These are phyloP conservation scores for Eucalyptus viminalis DNA, from an alignment of 345 rosid genomes.

Conservation along the genomic window DNA sequence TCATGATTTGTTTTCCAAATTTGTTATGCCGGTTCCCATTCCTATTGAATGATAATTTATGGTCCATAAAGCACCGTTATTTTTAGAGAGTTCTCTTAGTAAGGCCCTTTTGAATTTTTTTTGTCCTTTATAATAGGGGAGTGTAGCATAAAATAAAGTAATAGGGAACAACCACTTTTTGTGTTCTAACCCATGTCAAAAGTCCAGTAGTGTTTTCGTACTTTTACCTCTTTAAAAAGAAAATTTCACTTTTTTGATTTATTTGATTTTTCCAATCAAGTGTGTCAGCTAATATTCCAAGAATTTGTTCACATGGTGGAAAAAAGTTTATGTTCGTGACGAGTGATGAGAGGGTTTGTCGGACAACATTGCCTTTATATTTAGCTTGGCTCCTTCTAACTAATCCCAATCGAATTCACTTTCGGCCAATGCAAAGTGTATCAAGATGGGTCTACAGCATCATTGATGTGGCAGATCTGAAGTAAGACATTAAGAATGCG, in stretches of 20 bases:
- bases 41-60: too few relatives aligned
- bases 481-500: too few relatives aligned
- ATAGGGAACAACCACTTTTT: neutral
- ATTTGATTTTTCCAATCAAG: neutral
- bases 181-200: neutral
- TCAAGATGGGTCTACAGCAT: neutral
- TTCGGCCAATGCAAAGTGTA: neutral
- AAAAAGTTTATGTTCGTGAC: neutral
- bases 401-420: neutral
- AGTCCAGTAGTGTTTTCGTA: neutral
- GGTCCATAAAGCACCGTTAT: too few relatives aligned
- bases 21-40: too few relatives aligned
- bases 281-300: neutral
- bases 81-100: too few relatives aligned
- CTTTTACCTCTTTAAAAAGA: neutral
- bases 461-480: neutral
- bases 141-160: neutral
- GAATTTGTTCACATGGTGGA: neutral
- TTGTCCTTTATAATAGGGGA: neutral
- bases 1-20: too few relatives aligned
- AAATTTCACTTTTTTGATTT: neutral
- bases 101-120: neutral
- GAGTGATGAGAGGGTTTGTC: neutral
- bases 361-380: neutral
- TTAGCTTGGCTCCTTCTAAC: neutral